These are phyloP conservation scores for Arthroderma sp. DNA, from an alignment of 2,329 filamentous ascomycete species.

Conservation along the genomic window DNA sequence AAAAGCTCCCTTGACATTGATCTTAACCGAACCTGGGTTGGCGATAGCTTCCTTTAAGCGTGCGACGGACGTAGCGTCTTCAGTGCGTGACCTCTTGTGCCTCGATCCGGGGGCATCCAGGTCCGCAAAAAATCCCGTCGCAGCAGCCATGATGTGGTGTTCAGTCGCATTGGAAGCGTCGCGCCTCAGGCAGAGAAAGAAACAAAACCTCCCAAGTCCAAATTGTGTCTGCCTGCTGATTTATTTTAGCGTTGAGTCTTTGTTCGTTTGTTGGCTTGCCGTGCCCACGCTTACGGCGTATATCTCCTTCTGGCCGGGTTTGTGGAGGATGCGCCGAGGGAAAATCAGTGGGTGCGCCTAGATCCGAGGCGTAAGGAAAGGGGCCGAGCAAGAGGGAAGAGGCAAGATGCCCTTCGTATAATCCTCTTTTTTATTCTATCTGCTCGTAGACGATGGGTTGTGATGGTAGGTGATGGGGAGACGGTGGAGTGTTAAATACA, in stretches of 20 bases:
- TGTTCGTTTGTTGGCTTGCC: conserved; percentile 11
- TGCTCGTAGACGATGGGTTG: too few relatives aligned
- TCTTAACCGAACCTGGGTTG: conserved; percentile 61
- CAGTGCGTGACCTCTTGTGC: conserved; percentile 13
- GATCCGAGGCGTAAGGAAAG: too few relatives aligned
- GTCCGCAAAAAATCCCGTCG: conserved; percentile 14
- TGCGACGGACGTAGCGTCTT: conserved; percentile 14
- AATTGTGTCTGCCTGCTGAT: neutral
- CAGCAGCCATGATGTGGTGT: conserved; percentile 19
- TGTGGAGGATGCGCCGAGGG: conserved; percentile 10
- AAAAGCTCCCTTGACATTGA: conserved; percentile 93
- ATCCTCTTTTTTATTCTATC: too few relatives aligned
- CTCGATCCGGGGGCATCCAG: conserved; percentile 12
- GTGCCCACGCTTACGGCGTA: conserved; percentile 35
- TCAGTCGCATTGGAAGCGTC: neutral
- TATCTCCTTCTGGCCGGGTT: conserved; percentile 31
- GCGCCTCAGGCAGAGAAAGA: neutral
- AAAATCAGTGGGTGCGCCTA: neutral
- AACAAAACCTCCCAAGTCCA: neutral
- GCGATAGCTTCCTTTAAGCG: conserved; percentile 37
- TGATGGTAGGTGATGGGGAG: too few relatives aligned
- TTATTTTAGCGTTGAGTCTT: conserved; percentile 2
- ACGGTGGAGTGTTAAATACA: too few relatives aligned
- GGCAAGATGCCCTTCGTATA: too few relatives aligned
- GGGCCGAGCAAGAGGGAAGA: too few relatives aligned